These are phyloP conservation scores for Adansonia rubrostipa DNA, from an alignment of 441 rosid genomes.

Conservation along the genomic window DNA sequence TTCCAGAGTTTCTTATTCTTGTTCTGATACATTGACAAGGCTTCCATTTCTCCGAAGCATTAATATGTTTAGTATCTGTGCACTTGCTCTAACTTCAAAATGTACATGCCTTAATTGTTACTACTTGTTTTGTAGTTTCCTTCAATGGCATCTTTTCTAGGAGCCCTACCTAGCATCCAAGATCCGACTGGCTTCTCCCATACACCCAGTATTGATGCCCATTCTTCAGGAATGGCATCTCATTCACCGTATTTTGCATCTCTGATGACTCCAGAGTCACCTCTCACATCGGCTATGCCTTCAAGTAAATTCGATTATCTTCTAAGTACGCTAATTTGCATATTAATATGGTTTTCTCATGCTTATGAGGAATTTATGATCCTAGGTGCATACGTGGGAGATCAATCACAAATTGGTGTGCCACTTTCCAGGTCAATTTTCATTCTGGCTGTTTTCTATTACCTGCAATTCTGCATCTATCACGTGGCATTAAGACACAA, in stretches of 20 bases:
- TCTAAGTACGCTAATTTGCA: constrained; percentile 12
- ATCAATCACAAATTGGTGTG: constrained; percentile 43
- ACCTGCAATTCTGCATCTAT: background rate
- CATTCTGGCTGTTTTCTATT: constrained; percentile 15
- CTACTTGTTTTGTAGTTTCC: constrained; percentile 43
- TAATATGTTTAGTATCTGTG: background rate
- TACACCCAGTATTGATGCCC: constrained; percentile 32
- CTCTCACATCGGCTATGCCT: constrained; percentile 35
- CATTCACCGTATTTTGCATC: constrained; percentile 46
- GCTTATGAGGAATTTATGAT: constrained; percentile 26
- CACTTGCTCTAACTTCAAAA: background rate
- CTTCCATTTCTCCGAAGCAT: background rate
- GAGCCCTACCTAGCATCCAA: constrained; percentile 41
- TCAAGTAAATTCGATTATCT: constrained; percentile 41
- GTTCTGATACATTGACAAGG: background rate
- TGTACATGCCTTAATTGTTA: background rate
- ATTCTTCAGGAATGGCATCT: constrained; percentile 42
- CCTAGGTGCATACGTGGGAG: constrained; percentile 55
- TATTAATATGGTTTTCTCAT: constrained; percentile 18
- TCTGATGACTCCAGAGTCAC: constrained; percentile 36
- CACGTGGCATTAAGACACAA: background rate
- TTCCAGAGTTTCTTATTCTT: constrained; percentile 5
- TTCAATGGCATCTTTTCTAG: constrained; percentile 48
- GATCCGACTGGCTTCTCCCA: constrained; percentile 34
- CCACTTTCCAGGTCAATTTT: constrained; percentile 52